These are phyloP conservation scores for Arthroderma uncinatum DNA, from an alignment of 2,329 filamentous ascomycete species.

Conservation along the genomic window DNA sequence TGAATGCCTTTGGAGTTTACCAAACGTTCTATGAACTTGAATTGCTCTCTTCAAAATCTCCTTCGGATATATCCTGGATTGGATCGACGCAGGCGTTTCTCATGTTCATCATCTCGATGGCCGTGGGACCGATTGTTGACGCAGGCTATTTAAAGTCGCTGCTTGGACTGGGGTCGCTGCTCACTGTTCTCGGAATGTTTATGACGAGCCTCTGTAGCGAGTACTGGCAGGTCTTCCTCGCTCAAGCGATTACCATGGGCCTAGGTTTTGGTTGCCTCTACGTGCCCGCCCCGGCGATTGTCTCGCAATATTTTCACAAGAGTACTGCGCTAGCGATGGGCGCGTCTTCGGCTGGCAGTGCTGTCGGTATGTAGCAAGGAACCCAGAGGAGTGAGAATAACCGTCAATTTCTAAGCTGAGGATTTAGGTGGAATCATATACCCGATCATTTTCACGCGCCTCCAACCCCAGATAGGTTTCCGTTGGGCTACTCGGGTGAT, in stretches of 20 bases:
- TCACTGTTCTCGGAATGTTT: slow-evolving; percentile 43
- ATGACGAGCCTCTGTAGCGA: slow-evolving; percentile 40
- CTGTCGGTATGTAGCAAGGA: slow-evolving; percentile 28
- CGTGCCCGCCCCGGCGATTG: slow-evolving; percentile 51
- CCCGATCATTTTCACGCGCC: slow-evolving; percentile 36
- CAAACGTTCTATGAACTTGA: slow-evolving; percentile 42
- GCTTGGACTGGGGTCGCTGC: slow-evolving; percentile 34
- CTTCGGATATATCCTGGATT: slow-evolving; percentile 42
- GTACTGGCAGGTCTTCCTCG: slow-evolving; percentile 44
- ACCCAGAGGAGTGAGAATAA: neutral
- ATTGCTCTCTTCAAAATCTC: slow-evolving; percentile 31
- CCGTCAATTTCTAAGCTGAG: neutral
- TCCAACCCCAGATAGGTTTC: slow-evolving; percentile 41
- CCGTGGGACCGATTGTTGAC: slow-evolving; percentile 44
- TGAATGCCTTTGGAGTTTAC: slow-evolving; percentile 44
- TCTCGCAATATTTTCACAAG: slow-evolving; percentile 54
- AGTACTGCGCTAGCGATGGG: slow-evolving; percentile 49
- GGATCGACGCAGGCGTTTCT: slow-evolving; percentile 44
- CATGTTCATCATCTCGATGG: slow-evolving; percentile 40
- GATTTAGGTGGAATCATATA: slow-evolving; percentile 35
- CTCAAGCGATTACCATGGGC: slow-evolving; percentile 42
- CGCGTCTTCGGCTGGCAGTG: slow-evolving; percentile 48
- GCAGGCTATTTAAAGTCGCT: slow-evolving; percentile 39
- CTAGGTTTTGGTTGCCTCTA: slow-evolving; percentile 52
- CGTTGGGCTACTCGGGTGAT: slow-evolving; percentile 43